Evolutionary conservation across 352 stramenopile genomes (phyloP).

Genomic region (Globisporangium orthogonon): DNA sequence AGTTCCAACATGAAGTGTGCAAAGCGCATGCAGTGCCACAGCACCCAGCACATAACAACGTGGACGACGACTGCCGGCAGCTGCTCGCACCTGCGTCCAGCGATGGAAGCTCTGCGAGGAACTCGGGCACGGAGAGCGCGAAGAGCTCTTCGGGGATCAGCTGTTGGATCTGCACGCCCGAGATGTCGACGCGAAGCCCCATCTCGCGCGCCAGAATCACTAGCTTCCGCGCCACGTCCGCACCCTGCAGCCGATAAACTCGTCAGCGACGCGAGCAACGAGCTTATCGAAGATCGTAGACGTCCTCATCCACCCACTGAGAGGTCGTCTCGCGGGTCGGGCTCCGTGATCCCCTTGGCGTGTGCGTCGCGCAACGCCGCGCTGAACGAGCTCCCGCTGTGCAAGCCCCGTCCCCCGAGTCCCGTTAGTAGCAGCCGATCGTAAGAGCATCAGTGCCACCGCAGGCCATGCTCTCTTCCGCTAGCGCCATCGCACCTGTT

Average conservation of each 20-base stretch:
- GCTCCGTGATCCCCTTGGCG: slow-evolving; percentile 51
- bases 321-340: slow-evolving; percentile 63
- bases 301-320: slow-evolving; percentile 9
- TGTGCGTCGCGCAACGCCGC: slow-evolving; percentile 39
- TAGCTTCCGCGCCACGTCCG: slow-evolving; percentile 63
- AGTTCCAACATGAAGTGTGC: too few species aligned
- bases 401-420: too few species aligned
- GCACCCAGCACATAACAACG: not conserved
- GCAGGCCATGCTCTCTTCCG: too few species aligned
- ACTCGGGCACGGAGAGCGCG: slow-evolving; percentile 36
- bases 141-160: slow-evolving; percentile 39
- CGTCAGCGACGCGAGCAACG: too few species aligned
- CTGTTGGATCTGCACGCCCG: slow-evolving; percentile 31
- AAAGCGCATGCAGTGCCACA: too few species aligned
- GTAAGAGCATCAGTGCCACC: too few species aligned
- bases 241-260: slow-evolving; percentile 19
- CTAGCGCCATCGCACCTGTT: slow-evolving; percentile 9
- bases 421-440: too few species aligned
- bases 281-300: too few species aligned
- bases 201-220: slow-evolving; percentile 57
- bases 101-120: slow-evolving; percentile 33
- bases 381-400: slow-evolving; percentile 35
- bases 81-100: slow-evolving; percentile 24
- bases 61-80: not conserved
- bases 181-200: slow-evolving; percentile 25